Base-by-base conservation (phyloP, 768 basidiomycete species). In the Suillus alpinus region DNA sequence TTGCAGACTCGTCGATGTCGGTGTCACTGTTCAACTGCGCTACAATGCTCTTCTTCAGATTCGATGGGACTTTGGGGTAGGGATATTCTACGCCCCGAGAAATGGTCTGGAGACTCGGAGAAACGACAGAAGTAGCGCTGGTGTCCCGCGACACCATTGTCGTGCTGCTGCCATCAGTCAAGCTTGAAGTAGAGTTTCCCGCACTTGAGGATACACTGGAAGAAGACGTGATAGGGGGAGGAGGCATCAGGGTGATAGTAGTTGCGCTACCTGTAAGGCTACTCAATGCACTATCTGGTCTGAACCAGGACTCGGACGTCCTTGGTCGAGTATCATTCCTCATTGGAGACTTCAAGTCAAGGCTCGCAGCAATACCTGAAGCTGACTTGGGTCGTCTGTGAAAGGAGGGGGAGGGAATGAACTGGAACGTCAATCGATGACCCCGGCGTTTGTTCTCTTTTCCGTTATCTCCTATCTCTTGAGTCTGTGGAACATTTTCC, bases 371-470 rank as follows among this genome's bases (percentile, higher is more conserved):
- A 44, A 61, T 52, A 10, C 39, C 18, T 0, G 61, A 53, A 18
- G 44, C 18, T 6, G 65, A 49, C 37, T 67, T 72, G 26, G 60
- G 63, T 37, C 61, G 72, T n/a, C 59, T 72, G 6, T 57, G 50
- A 37, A 74, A 66, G n/a, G 63, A 29, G 29, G 69, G 23, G 0
- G 71, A 36, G 1, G 71, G 23, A 4, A 74, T 43, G 6, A 72
- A 68, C 8, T 66, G 68, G 61, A 72, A 73, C 3, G 67, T 73
- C 36, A 56, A 65, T 50, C 73, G 55, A 18, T 62, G 68, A 23
- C 53, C 3, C 59, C 57, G 66, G 6, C 14, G 57, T n/a, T 56
- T 58, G 14, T 31, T 53, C 20, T 58, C 49, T 49, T 56, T 53
- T 18, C 5, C 49, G 14, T 18, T 18, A 32, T 57, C 34, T 20